A percentile compares a stretch with the other conserved stretches of the same genome.
These are phyloP conservation scores for Brassica balearica DNA, from an alignment of 441 rosid species.

Conservation along the genomic window DNA sequence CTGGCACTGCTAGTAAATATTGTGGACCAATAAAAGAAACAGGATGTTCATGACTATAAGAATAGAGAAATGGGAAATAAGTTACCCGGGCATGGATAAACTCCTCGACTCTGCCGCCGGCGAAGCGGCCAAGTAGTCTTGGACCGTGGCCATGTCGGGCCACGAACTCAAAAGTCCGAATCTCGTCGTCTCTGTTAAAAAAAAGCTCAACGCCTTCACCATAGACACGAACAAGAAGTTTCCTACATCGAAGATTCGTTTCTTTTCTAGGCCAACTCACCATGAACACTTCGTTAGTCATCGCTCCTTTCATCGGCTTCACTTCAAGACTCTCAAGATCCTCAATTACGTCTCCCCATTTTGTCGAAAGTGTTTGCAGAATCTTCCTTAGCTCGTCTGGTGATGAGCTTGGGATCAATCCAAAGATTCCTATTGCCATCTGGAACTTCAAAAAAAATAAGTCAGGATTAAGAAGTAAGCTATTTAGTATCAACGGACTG, in stretches of 20 bases:
- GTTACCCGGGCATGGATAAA: conserved; percentile 75
- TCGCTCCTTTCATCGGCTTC: conserved; percentile 57
- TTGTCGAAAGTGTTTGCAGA: conserved; percentile 49
- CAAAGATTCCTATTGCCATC: conserved; percentile 66
- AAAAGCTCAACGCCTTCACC: conserved; percentile 75
- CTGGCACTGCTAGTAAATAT: not conserved
- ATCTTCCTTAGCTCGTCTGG: conserved; percentile 68
- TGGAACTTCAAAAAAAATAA: not conserved
- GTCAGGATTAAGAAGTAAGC: conserved; percentile 10
- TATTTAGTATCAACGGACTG: not conserved
- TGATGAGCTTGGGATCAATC: conserved; percentile 50
- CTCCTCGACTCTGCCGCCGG: conserved; percentile 70
- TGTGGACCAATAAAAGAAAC: not conserved
- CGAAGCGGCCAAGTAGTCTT: conserved; percentile 63
- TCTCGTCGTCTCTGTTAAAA: conserved; percentile 66
- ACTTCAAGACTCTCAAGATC: conserved; percentile 56
- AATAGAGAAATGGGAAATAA: not conserved
- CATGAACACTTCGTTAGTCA: conserved; percentile 64
- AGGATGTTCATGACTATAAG: not conserved
- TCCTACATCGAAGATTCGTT: conserved; percentile 45
- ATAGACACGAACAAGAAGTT: conserved; percentile 64
- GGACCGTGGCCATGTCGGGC: conserved; percentile 77
- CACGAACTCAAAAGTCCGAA: conserved; percentile 64
- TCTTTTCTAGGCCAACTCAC: conserved; percentile 58
- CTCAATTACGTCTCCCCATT: conserved; percentile 65